Base-by-base conservation (phyloP, 169 alveolate species). In the Blepharisma undulans region DNA sequence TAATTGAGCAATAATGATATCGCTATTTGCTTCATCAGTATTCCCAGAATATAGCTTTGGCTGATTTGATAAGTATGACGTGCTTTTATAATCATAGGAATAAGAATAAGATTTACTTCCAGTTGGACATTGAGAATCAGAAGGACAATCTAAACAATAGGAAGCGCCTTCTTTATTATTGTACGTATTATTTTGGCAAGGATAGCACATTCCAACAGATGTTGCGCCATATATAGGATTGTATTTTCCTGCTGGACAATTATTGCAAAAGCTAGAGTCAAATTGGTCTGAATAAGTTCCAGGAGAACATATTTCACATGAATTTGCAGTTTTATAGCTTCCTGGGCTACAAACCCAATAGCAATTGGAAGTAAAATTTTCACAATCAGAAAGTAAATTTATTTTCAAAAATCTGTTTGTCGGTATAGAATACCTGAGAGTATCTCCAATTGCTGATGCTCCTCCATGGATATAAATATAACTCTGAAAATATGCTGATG, bases 231-330 rank as follows among this genome's bases (percentile, higher is more conserved):
- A 2, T 7, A 14, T 78, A 21, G 29, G 29, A n/a, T n/a, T n/a
- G 16, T 78, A 78, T 22, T 72, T 34, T 16, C 89, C 89, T 48
- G 32, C 18, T 0, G 89, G 89, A 10, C 89, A 82, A 6, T 82
- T 74, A 18, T 0, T 59, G 60, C 89, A 82, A 8, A 14, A 8
- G 18, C 27, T 74, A 8, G 16, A 10, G 10, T 29, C 16, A 25
- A 8, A 29, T 22, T 74, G 80, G 16, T 74, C 36, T 4, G 29
- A 10, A 29, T 74, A 74, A 14, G 80, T 74, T 22, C 80, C 80
- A 14, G 8, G 29, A 0, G 80, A 25, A 18, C 80, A 74, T 29
- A 74, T 25, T 74, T 74, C 36, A 74, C 80, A 74, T 0, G 7
- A 14, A 2, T 12, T 10, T 18, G 2, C 16, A 48, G 12, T 48